Evolutionary conservation across 1,139 yeast genomes (phyloP), one percentile per base, ranked within the genome.

Genomic region (Eremothecium sinecaudum): DNA sequence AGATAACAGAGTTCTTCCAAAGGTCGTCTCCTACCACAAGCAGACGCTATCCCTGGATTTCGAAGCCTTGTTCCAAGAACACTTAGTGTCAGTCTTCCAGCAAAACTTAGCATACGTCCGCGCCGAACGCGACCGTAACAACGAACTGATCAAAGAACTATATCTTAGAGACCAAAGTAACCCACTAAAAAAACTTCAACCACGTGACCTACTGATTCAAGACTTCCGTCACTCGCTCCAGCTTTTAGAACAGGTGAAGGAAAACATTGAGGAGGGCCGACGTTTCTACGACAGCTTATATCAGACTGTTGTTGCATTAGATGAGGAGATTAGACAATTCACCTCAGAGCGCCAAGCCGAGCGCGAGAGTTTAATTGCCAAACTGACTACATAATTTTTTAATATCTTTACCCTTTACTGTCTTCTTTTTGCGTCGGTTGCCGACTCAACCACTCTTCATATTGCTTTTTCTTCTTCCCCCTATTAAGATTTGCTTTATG

Each of bases 281-380:
- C 67, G 67, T 37, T 86, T 84, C 52, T 86, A 86, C 58, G 66
- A 66, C 33, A 79, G 76, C 36, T 71, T 83, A 40, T 61, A 71
- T 19, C 60, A 58, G 2, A 73, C 73, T 39, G 67, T 75, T 2
- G 61, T 63, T 22, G 62, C 48, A 2, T 69, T 78, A 11, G 56
- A 69, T 15, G 56, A 57, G 5, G 74, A 69, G 25, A 69, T 81
- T 44, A 76, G 73, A 31, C 64, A 63, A 12, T 79, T 63, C 51
- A 68, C 79, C n/a, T 61, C 63, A 25, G 52, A 59, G 11, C 58
- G 90, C 32, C 60, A 79, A 34, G 46, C 66, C 4, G 76, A 74
- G 45, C 81, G 76, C 9, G 19, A 26, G 6, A 17, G 17, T n/a
- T 27, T 27, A 27, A 27, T 16, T 27, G 19, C 9, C 4, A 27